These are phyloP conservation scores for Phytophthora quininea DNA, from an alignment of 352 stramenopile species.

Conservation along the genomic window DNA sequence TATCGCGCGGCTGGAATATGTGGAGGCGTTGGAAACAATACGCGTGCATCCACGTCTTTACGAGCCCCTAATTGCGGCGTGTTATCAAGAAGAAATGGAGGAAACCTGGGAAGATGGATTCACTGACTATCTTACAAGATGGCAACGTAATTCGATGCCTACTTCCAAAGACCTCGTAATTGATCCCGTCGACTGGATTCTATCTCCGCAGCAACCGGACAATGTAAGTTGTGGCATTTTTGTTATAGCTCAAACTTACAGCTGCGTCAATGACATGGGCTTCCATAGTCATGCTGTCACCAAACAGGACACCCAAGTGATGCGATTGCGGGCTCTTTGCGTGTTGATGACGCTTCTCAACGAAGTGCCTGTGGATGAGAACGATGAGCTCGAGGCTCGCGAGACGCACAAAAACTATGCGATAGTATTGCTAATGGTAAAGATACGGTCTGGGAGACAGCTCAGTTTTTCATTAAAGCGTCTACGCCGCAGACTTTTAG, in stretches of 20 bases:
- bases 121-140: neutral
- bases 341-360: neutral
- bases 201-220: neutral
- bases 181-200: neutral
- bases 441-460: neutral
- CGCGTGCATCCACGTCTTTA: constrained; percentile 10
- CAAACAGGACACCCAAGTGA: neutral
- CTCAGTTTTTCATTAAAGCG: neutral
- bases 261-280: neutral
- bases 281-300: neutral
- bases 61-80: constrained; percentile 6
- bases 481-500: neutral
- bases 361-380: neutral
- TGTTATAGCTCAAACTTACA: neutral
- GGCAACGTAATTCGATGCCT: neutral
- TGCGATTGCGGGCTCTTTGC: neutral
- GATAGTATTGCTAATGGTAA: neutral
- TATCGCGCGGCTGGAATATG: constrained; percentile 4
- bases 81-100: constrained; percentile 5
- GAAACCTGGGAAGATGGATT: neutral
- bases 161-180: neutral
- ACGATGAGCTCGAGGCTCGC: neutral
- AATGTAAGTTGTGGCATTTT: neutral
- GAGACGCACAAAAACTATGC: neutral
- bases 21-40: neutral